These are phyloP conservation scores for Wallacemonas collosoma DNA, from an alignment of 208 protist genomes.

Conservation along the genomic window DNA sequence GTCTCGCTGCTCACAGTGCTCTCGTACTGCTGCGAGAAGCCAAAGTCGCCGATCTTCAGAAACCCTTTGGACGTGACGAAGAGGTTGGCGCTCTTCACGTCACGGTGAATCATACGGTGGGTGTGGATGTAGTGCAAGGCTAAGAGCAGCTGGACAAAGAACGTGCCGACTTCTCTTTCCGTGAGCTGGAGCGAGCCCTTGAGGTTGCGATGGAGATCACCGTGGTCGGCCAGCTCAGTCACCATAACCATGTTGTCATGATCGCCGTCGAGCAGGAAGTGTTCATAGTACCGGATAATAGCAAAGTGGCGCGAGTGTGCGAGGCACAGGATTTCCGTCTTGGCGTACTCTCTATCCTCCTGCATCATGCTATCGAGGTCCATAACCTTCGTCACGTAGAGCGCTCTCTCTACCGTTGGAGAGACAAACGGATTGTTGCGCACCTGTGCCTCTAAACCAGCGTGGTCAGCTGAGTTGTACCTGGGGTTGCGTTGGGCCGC, in stretches of 20 bases:
- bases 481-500: constrained; percentile 68
- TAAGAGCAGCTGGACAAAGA: constrained; percentile 81
- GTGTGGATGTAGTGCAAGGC: constrained; percentile 89
- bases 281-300: constrained; percentile 82
- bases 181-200: constrained; percentile 47
- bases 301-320: constrained; percentile 81
- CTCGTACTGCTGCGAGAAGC: constrained; percentile 90
- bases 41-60: constrained; percentile 94
- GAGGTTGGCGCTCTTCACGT: constrained; percentile 91
- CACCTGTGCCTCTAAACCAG: constrained; percentile 33
- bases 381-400: constrained; percentile 88
- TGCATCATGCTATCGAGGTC: constrained; percentile 70
- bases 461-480: constrained; percentile 35
- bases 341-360: constrained; percentile 67
- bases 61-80: constrained; percentile 85
- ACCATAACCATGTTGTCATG: constrained; percentile 83
- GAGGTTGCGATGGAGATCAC: constrained; percentile 82
- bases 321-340: constrained; percentile 91
- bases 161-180: constrained; percentile 73
- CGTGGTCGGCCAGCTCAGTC: constrained; percentile 89
- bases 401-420: constrained; percentile 32
- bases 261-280: constrained; percentile 78
- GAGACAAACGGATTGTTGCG: constrained; percentile 29
- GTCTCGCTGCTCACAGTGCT: constrained; percentile 83
- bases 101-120: constrained; percentile 92